phyloP scores from a whole-genome alignment of 441 rosid species.

The Croton setiger region DNA sequence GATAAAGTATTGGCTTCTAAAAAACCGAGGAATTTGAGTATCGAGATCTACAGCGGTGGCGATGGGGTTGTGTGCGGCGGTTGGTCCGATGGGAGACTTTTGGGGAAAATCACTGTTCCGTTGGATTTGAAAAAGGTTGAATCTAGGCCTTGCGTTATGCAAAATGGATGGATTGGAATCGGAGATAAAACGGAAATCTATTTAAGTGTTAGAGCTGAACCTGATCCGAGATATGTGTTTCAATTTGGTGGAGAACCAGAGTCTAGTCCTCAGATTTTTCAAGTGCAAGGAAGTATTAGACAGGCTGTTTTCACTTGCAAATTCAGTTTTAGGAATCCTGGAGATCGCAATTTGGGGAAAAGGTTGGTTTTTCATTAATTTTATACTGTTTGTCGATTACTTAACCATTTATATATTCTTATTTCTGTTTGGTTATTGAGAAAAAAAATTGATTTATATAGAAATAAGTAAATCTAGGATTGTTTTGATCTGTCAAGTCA shows the following conservation, averaged over 20 bases:
- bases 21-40: slow-evolving; percentile 19
- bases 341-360: slow-evolving; percentile 42
- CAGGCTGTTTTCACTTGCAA: slow-evolving; percentile 76
- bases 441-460: slow-evolving; percentile 5
- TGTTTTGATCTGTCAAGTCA: not conserved
- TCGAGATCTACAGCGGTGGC: slow-evolving; percentile 36
- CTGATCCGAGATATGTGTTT: slow-evolving; percentile 64
- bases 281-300: slow-evolving; percentile 55
- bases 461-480: not conserved
- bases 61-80: slow-evolving; percentile 38
- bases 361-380: slow-evolving; percentile 30
- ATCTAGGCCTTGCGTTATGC: slow-evolving; percentile 30
- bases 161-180: slow-evolving; percentile 50
- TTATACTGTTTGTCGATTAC: not conserved
- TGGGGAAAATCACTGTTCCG: slow-evolving; percentile 41
- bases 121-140: slow-evolving; percentile 43
- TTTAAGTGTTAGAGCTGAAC: slow-evolving; percentile 44
- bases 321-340: slow-evolving; percentile 43
- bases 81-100: slow-evolving; percentile 30
- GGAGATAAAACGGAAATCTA: slow-evolving; percentile 33
- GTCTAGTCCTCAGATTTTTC: slow-evolving; percentile 68
- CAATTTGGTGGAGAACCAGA: slow-evolving; percentile 64
- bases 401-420: no score
- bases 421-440: slow-evolving; percentile 18
- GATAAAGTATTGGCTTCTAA: slow-evolving; percentile 20